Evolutionary conservation across 1,284 basidiomycete genomes (phyloP), one percentile per base, ranked within the genome.

Genomic region (Ceraceosorus guamensis): DNA sequence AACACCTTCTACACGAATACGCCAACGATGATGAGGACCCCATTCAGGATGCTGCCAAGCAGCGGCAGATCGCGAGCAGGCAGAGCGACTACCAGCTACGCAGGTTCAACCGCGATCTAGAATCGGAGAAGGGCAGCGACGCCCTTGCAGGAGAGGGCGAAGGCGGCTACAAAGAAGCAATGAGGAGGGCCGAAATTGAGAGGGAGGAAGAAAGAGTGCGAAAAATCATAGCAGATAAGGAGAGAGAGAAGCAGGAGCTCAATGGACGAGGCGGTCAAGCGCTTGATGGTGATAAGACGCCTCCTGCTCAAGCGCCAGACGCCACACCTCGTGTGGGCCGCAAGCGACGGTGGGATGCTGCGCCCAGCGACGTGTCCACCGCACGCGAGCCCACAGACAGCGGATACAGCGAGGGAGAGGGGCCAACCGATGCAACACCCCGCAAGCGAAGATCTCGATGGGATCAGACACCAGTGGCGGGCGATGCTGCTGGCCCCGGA

Each of bases 41-140:
- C 11, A 93, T 98, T 71, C 87, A 88, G 56, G 90, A 92, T 78
- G 89, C 89, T 34, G 88, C 91, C 41, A 87, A 86, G 59, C 85
- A 88, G 71, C 87, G 89, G 63, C 93, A 97, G 81, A 91, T 98
- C 74, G 89, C 92, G 16, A 82, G 88, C 47, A 84, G 95, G 46
- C 91, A 97, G 80, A 88, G 86, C 58, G 93, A 97, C 78, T 98
- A 98, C 76, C 95, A 98, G 74, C 85, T 88, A 68, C 84, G 91
- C 57, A 84, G 92, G 41, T 98, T 97, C 79, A 65, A 75, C 16
- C 66, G 73, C 14, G 68, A 71, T 49, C 51, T 65, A 24, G 66
- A 57, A 6, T 57, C 66, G 3, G 68, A 60, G 16, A 64, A 60
- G 34, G 68, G 55, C 0, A 51, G 53, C 24, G 71, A 71, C 50